Percentiles rank a stretch among this genome's conserved stretches.
Conservation (phyloP, 108 stramenopile genomes). For the Cyclostephanos invisitatus region DNA sequence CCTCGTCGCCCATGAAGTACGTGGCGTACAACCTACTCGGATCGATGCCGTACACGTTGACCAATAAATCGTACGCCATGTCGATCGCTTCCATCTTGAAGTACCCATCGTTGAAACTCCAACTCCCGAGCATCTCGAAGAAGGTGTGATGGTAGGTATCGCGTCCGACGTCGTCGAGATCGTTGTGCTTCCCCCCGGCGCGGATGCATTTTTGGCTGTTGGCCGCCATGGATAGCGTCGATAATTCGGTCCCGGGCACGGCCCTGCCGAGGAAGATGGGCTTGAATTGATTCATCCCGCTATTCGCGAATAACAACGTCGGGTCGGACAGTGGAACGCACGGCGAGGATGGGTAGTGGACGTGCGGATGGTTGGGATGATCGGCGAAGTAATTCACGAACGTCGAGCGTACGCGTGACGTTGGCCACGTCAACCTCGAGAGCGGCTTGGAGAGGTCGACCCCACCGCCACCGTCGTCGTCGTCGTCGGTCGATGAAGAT, state of each 20-base stretch:
- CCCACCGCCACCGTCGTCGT: not conserved
- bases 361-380: slow-evolving; percentile 52
- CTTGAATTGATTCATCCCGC: slow-evolving; percentile 99
- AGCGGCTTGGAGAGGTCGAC: not conserved
- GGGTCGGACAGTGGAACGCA: slow-evolving; percentile 96
- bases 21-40: slow-evolving; percentile 91
- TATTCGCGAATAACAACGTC: slow-evolving; percentile 97
- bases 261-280: slow-evolving; percentile 96
- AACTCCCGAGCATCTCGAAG: slow-evolving; percentile 98
- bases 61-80: slow-evolving; percentile 94
- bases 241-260: slow-evolving; percentile 75
- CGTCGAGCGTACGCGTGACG: slow-evolving; percentile 86
- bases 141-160: slow-evolving; percentile 99
- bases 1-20: slow-evolving; percentile 96
- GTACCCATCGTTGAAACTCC: slow-evolving; percentile 97
- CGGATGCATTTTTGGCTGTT: slow-evolving; percentile 99
- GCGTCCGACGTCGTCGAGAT: slow-evolving; percentile 98
- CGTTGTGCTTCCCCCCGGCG: slow-evolving; percentile 99
- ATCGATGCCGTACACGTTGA: slow-evolving; percentile 87
- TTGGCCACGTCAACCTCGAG: slow-evolving; percentile 76
- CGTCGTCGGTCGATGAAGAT: not conserved
- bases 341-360: slow-evolving; percentile 78
- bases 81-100: slow-evolving; percentile 92
- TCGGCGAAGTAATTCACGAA: slow-evolving; percentile 93
- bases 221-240: slow-evolving; percentile 76